These are phyloP conservation scores for Populus trichocarpa DNA, from an alignment of 441 rosid species.

Conservation along the genomic window DNA sequence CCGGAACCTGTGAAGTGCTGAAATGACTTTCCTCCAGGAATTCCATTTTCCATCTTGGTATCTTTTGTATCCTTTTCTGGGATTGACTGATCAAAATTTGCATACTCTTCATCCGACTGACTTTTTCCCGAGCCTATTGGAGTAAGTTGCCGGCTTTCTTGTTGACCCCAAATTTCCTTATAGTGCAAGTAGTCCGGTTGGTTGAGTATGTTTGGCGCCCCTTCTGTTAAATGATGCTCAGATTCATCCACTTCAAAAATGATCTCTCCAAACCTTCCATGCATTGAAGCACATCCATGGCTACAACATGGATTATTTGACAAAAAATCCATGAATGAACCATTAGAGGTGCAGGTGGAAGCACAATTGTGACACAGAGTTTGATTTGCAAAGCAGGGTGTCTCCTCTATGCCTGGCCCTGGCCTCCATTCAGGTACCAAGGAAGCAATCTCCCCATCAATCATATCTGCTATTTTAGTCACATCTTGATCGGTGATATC, in stretches of 20 bases:
- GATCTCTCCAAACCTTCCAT: slow-evolving; percentile 82
- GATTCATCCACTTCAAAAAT: slow-evolving; percentile 52
- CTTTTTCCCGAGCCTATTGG: slow-evolving; percentile 61
- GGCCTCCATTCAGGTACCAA: slow-evolving; percentile 75
- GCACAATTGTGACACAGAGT: slow-evolving; percentile 58
- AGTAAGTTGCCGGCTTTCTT: slow-evolving; percentile 68
- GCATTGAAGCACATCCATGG: slow-evolving; percentile 70
- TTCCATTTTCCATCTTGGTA: slow-evolving; percentile 23
- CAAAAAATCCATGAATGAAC: slow-evolving; percentile 49
- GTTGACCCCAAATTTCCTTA: slow-evolving; percentile 71
- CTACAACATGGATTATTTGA: slow-evolving; percentile 48
- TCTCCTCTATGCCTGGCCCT: slow-evolving; percentile 67
- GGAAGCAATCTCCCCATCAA: slow-evolving; percentile 79
- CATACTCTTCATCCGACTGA: slow-evolving; percentile 72
- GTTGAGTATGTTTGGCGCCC: slow-evolving; percentile 25
- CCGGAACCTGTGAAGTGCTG: slow-evolving; percentile 29
- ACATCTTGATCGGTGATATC: slow-evolving; percentile 77
- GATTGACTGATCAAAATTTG: slow-evolving; percentile 35
- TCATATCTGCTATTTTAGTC: slow-evolving; percentile 76
- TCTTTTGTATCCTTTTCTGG: slow-evolving; percentile 20
- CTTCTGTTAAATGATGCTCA: slow-evolving; percentile 30
- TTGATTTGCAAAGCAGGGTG: slow-evolving; percentile 41
- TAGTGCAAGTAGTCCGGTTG: slow-evolving; percentile 37
- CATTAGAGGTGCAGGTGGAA: slow-evolving; percentile 64
- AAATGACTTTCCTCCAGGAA: slow-evolving; percentile 21